Evolutionary conservation across 495 filamentous ascomycete species (phyloP), one percentile per base, ranked within the genome.

Genomic region (Penicillium manginii): DNA sequence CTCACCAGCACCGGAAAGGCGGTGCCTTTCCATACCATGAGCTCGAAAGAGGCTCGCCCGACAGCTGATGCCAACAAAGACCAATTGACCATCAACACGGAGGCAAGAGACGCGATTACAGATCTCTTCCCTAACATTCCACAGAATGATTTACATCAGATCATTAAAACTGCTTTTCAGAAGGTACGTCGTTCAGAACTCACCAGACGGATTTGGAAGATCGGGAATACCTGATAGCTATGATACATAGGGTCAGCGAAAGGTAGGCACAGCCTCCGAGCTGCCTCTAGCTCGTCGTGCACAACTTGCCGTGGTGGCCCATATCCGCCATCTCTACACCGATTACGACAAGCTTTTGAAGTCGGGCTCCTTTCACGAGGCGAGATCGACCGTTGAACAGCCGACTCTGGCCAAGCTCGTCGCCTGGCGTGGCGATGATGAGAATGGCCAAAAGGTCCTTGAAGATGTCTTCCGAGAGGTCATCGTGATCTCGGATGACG

Each of bases 51-150:
- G 22, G 49, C 50, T 22, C 57, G 21, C 19, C 58, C 59, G 45
- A 62, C 54, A 19, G 61, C 57, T 59, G 66, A 69, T 23, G 66
- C 72, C 9, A 73, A 78, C 15, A 61, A 60, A 21, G 73, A 73
- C 56, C 90, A 90, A 67, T 78, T 78, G 17, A 85, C 86, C 37
- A 86, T 92, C 58, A 86, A 90, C 62, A 82, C 80, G 31, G 87
- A 92, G 68, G 89, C 91, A 55, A 80, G 87, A 68, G 84, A 83
- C 21, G 86, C 89, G 0, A 84, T 97, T 29, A 82, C 78, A 56
- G 92, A 97, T 63, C 75, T 96, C 10, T 96, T 96, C 67, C 92
- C 92, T 1, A 86, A 90, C 52, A 93, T 97, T 58, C 92, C 92
- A 1, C 77, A 89, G 43, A 81, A 82, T 33, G 91, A 96, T 71